These are phyloP conservation scores for Plantago lanceolata DNA, from an alignment of 305 asterid genomes.

Conservation along the genomic window DNA sequence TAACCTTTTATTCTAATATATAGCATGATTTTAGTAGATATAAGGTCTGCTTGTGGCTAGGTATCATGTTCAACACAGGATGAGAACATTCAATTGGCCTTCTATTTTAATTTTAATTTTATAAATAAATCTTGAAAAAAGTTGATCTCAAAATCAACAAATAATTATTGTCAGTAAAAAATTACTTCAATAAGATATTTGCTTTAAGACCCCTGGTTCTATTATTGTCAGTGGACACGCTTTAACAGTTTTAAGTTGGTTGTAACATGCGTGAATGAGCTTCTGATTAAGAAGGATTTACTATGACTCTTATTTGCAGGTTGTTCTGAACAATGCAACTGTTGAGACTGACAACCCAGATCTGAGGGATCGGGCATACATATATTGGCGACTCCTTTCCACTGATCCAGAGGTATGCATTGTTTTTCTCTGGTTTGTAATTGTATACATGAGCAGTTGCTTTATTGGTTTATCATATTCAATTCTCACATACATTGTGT, in stretches of 20 bases:
- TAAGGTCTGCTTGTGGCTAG: not conserved
- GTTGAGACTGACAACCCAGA: slow-evolving; percentile 99
- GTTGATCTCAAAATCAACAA: not conserved
- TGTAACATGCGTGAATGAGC: not conserved
- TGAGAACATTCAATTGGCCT: not conserved
- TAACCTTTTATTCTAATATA: slow-evolving; percentile 11
- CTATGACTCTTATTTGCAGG: slow-evolving; percentile 45
- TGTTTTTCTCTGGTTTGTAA: slow-evolving; percentile 17
- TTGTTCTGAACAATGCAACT: slow-evolving; percentile 94
- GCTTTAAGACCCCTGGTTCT: not conserved
- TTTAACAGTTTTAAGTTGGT: too few species aligned
- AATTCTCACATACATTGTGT: not conserved
- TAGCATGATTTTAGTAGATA: slow-evolving; percentile 7
- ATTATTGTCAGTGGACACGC: too few species aligned
- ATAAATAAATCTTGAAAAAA: not conserved
- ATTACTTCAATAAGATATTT: not conserved
- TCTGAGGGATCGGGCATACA: slow-evolving; percentile 97
- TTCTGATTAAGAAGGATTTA: slow-evolving; percentile 3
- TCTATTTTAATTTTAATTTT: not conserved
- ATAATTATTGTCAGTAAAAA: not conserved
- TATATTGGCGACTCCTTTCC: slow-evolving; percentile 99
- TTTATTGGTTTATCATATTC: slow-evolving; percentile 19
- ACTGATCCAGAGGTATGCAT: slow-evolving; percentile 95
- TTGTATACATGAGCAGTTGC: slow-evolving; percentile 12
- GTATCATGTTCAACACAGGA: not conserved